Evolutionary conservation across 2,329 filamentous ascomycete genomes (phyloP).

Genomic region (Colletotrichum eremochloae): DNA sequence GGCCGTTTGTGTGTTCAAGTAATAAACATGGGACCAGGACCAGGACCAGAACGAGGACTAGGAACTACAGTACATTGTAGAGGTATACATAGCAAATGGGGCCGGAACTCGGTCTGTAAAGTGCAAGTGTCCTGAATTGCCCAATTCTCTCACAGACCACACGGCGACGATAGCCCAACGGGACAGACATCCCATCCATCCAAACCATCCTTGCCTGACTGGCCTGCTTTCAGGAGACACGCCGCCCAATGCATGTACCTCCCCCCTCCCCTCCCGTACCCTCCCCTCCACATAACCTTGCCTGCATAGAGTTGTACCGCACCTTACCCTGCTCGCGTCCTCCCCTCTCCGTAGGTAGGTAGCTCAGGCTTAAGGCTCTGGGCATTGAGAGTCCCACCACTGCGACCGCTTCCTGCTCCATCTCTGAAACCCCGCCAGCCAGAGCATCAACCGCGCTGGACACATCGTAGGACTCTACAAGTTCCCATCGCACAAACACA

Average conservation of each 20-base stretch:
- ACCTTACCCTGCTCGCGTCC: slow-evolving; percentile 21
- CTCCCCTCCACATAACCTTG: slow-evolving; percentile 17
- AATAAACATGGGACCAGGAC: not conserved
- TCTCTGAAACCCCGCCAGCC: slow-evolving; percentile 51
- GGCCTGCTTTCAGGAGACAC: not conserved
- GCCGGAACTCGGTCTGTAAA: not conserved
- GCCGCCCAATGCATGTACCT: not conserved
- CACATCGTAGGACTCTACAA: not conserved
- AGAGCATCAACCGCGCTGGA: slow-evolving; percentile 15
- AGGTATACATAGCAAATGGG: not conserved
- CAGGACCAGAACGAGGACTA: not conserved
- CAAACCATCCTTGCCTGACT: not conserved
- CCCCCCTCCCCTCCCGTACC: not conserved
- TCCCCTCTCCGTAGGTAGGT: slow-evolving; percentile 11
- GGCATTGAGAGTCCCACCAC: slow-evolving; percentile 40
- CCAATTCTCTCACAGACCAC: not conserved
- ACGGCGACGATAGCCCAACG: not conserved
- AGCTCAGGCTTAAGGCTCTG: slow-evolving; percentile 23
- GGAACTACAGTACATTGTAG: no score
- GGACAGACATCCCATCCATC: not conserved
- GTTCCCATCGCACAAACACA: not conserved
- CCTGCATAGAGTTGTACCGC: slow-evolving; percentile 22
- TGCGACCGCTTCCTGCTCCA: slow-evolving; percentile 41
- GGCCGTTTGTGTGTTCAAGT: not conserved
- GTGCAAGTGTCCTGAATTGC: not conserved